Conservation (phyloP, 2,329 filamentous ascomycete species). For the Stenocarpella maydis region DNA sequence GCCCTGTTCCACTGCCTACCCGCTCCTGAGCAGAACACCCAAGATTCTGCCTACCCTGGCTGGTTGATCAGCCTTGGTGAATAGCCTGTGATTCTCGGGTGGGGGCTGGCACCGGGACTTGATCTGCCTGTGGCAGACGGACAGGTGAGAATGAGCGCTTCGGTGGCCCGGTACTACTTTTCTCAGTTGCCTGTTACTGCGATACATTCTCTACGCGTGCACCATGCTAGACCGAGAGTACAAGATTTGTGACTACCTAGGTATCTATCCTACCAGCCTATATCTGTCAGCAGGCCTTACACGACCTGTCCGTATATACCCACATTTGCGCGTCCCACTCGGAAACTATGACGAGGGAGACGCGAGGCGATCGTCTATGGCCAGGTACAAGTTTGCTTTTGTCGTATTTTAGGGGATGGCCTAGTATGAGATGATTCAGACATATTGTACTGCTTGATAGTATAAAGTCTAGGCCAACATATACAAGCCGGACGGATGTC, state of each 20-base stretch:
- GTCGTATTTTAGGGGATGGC: neutral
- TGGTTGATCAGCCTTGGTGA: too few species aligned
- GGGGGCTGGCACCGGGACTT: neutral
- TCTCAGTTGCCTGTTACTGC: too few species aligned
- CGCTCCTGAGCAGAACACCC: too few species aligned
- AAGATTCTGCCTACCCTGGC: too few species aligned
- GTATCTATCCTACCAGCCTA: neutral
- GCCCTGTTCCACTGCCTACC: too few species aligned
- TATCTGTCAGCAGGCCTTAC: neutral
- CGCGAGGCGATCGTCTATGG: neutral
- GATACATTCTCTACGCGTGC: too few species aligned
- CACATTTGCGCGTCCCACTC: too few species aligned
- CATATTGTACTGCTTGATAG: too few species aligned
- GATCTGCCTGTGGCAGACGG: neutral
- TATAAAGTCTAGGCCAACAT: too few species aligned
- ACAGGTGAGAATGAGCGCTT: neutral
- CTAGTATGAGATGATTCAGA: neutral
- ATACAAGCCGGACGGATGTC: too few species aligned
- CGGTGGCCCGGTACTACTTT: neutral
- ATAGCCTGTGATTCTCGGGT: too few species aligned
- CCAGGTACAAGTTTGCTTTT: neutral
- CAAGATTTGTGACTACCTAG: neutral
- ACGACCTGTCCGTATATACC: neutral
- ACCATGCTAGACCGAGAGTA: neutral
- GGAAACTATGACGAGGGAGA: neutral